These are phyloP conservation scores for Plasmodium vivax DNA, from an alignment of 169 alveolate genomes.

Conservation along the genomic window DNA sequence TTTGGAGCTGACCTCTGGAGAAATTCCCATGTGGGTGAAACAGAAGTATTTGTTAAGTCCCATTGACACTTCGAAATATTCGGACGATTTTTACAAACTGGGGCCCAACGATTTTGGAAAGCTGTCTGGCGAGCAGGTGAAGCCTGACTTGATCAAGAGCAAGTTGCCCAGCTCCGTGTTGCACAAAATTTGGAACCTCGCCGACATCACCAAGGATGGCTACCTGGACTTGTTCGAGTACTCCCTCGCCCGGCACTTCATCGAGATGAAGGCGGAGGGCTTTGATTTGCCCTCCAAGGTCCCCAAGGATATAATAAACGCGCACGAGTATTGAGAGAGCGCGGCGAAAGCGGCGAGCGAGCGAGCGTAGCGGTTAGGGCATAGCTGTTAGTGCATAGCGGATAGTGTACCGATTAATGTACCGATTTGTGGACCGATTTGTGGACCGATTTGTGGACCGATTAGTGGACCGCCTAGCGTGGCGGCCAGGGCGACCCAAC, in stretches of 20 bases:
- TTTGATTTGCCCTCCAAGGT: constrained; percentile 76
- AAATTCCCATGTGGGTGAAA: constrained; percentile 68
- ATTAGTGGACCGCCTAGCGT: not conserved
- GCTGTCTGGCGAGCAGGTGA: constrained; percentile 77
- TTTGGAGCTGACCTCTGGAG: constrained; percentile 56
- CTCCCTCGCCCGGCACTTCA: constrained; percentile 78
- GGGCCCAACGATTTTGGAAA: constrained; percentile 75
- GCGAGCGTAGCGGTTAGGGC: not conserved
- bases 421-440: too few relatives aligned
- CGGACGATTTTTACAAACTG: constrained; percentile 74
- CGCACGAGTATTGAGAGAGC: constrained; percentile 27
- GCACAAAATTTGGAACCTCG: constrained; percentile 80
- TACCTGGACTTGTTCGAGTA: constrained; percentile 79
- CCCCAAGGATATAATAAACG: constrained; percentile 44
- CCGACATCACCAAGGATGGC: constrained; percentile 79
- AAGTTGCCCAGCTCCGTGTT: constrained; percentile 77
- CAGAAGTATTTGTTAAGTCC: constrained; percentile 47
- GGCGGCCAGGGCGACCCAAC: not conserved
- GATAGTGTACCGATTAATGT: too few relatives aligned
- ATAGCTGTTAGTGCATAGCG: too few relatives aligned
- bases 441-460: not conserved
- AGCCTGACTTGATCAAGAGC: constrained; percentile 78
- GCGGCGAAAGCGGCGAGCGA: not conserved
- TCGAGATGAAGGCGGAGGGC: constrained; percentile 78
- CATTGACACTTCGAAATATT: constrained; percentile 64